Evolutionary conservation across 495 filamentous ascomycete genomes (phyloP), one percentile per base, ranked within the genome.

Genomic region (Thermothielavioides terrestris): DNA sequence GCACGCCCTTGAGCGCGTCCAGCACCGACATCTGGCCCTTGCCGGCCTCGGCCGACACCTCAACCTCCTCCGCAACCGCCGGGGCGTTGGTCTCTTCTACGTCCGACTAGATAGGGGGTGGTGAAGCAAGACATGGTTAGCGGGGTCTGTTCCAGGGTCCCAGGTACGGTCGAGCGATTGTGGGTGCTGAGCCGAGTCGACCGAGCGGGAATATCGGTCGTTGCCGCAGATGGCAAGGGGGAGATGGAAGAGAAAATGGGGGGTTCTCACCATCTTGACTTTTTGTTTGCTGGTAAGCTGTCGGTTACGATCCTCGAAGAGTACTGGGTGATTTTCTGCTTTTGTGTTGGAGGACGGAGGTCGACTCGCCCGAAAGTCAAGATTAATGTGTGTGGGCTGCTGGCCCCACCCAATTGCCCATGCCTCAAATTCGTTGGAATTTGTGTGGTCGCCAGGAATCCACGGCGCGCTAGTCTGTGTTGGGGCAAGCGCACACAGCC

Each of bases 1-100:
- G 82, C 56, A 95, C 92, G 63, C 85, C 90, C 77, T 97, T 97
- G 58, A 98, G 86, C 52, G 92, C 94, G 59, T 97, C 92, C 58
- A 95, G 85, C 63, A 96, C 89, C 61, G 85, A 88, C 90, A 97
- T 96, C 78, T 94, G 86, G 63, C 90, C 89, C 67, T 86, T 85
- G 66, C 47, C 42, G 78, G 83, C 85, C 71, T 94, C 86, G 70
- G 84, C 88, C 70, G 81, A 78, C 65, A 94, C 87, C 74, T 94
- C 89, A 66, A 94, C 90, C 75, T 94, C 88, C 65, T 90, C 83
- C 68, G 83, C 81, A 61, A 80, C 81, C 47, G 78, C 81, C 69
- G 84, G 83, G 62, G 81, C 82, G 68, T 72, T 77, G 72, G 79
- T 88, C 84, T 95, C 89, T 78, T 79, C 77, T 78, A 73, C 75